Conservation (phyloP, 2,329 filamentous ascomycete genomes). For the Diaporthe aspalathi region DNA sequence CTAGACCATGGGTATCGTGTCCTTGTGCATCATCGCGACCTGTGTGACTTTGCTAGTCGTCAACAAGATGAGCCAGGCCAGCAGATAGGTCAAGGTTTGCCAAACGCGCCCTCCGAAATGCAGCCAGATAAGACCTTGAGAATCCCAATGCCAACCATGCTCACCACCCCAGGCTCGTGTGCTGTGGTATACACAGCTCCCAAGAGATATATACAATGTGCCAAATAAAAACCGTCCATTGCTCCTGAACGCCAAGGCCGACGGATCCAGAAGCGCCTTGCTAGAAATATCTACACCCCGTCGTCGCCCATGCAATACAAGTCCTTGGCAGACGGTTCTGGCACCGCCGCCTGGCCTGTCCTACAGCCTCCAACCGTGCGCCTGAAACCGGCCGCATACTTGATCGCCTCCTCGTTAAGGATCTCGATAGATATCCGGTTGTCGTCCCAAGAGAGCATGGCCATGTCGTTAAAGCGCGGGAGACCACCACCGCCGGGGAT, state of each 20-base stretch:
- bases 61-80: constrained; percentile 51
- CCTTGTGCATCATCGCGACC: constrained; percentile 72
- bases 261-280: constrained; percentile 28
- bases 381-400: constrained; percentile 71
- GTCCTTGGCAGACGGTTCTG: constrained; percentile 62
- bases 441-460: constrained; percentile 75
- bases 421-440: constrained; percentile 53
- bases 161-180: not conserved
- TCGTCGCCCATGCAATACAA: constrained; percentile 71
- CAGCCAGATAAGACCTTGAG: not conserved
- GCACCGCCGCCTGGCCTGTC: constrained; percentile 41
- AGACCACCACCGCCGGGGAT: constrained; percentile 58
- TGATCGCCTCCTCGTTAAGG: constrained; percentile 56
- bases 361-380: constrained; percentile 75
- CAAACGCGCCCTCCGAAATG: not conserved
- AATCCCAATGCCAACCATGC: not conserved
- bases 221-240: not conserved
- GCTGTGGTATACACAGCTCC: not conserved
- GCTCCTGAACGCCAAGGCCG: constrained; percentile 28
- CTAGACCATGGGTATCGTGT: constrained; percentile 72
- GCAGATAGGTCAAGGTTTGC: not conserved
- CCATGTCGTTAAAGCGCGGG: constrained; percentile 59
- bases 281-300: constrained; percentile 28
- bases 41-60: constrained; percentile 72
- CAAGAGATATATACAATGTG: constrained; percentile 31